Base-by-base conservation (phyloP, 768 basidiomycete species). In the Sarcomyxa edulis region DNA sequence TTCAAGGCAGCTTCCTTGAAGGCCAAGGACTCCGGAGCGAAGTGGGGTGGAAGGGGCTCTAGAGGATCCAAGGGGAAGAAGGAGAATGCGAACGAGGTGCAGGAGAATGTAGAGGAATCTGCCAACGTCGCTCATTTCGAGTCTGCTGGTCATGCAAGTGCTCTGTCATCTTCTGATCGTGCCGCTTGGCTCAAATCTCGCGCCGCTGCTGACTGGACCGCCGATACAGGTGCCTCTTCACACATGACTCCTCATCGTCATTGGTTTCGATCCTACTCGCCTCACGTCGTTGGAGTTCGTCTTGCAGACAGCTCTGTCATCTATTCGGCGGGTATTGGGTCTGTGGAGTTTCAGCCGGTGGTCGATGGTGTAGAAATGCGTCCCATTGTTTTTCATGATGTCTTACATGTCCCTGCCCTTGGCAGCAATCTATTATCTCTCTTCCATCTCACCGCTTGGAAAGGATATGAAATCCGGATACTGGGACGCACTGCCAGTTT, bases 221-320 rank as follows among this genome's bases (percentile, higher is more conserved):
- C 35, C 10, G 35, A 37, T 16, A 58, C 55, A 47, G 60, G 57
- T 21, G 56, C 58, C 45, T 55, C 59, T 44, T 46, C 50, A 41
- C 53, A 59, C 49, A 62, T 61, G 59, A 57, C 56, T 3, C 53
- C 60, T 11, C 55, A 61, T 43, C 44, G 50, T 4, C 35, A 53
- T 25, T 60, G 54, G 57, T 52, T 62, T 39, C 36, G 27, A 12
- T 40, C 42, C n/a, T 50, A 49, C 40, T 48, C 32, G 22, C 44
- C 52, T 4, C 39, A 42, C 35, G 22, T 28, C 18, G 43, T 57
- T 3, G 44, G 51, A 18, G 48, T 61, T 12, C 40, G 46, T 15
- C 49, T 60, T 6, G 54, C 56, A 7, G 45, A 58, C 38, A 32
- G 49, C 32, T n/a, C 45, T 12, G 42, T 53, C 26, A 46, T 56